Evolutionary conservation across 768 basidiomycete genomes (phyloP).

Genomic region (Clathrus columnatus): DNA sequence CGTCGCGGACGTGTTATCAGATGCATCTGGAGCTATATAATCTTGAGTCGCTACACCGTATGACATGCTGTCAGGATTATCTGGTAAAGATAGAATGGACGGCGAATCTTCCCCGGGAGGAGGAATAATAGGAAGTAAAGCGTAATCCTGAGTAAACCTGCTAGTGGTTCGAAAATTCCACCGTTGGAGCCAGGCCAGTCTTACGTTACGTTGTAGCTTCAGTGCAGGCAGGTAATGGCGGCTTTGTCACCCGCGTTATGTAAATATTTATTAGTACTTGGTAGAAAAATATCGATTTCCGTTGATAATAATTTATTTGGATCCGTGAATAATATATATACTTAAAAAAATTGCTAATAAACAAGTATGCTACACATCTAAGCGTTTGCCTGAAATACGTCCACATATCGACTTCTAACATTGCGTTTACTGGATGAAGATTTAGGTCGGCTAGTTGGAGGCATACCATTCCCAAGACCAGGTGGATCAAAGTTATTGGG

Average conservation of each 20-base stretch:
- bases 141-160: background rate
- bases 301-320: too few species aligned
- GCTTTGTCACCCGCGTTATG: background rate
- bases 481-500: slow-evolving; percentile 16
- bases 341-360: background rate
- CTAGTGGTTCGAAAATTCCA: background rate
- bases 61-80: slow-evolving; percentile 47
- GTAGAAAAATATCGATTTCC: too few species aligned
- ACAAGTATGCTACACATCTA: slow-evolving; percentile 7
- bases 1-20: slow-evolving; percentile 17
- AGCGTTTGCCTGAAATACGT: slow-evolving; percentile 65
- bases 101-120: background rate
- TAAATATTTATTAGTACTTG: background rate
- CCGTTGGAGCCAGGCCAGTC: slow-evolving; percentile 4
- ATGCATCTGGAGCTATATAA: slow-evolving; percentile 18
- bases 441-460: slow-evolving; percentile 42
- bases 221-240: background rate
- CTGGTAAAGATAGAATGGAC: background rate
- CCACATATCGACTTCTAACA: slow-evolving; percentile 78
- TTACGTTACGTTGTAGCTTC: background rate
- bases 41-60: slow-evolving; percentile 49
- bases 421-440: slow-evolving; percentile 67
- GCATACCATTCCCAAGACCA: slow-evolving; percentile 21
- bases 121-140: background rate
- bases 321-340: too few species aligned